These are phyloP conservation scores for Hemisphaericaspora xylanilytica DNA, from an alignment of 1,139 yeast genomes.

Conservation along the genomic window DNA sequence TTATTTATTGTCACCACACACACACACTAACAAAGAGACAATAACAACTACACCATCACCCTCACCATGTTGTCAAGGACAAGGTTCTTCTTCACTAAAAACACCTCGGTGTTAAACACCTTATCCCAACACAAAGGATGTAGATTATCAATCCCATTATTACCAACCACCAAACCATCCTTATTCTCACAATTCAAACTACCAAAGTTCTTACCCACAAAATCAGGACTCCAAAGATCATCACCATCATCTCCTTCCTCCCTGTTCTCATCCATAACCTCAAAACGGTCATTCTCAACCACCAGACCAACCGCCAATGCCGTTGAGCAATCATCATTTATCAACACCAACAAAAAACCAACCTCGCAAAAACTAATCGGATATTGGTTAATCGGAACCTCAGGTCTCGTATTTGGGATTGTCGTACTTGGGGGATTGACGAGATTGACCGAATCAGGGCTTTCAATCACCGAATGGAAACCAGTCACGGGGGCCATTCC, in stretches of 20 bases:
- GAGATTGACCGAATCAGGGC: slow-evolving; percentile 90
- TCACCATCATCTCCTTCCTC: not conserved
- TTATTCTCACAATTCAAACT: slow-evolving; percentile 4
- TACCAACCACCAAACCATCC: slow-evolving; percentile 3
- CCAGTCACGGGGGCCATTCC: slow-evolving; percentile 96
- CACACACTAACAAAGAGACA: no score
- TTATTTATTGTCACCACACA: no score
- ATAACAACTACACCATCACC: not conserved
- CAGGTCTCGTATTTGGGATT: slow-evolving; percentile 89
- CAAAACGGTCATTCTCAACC: no score
- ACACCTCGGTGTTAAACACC: slow-evolving; percentile 34
- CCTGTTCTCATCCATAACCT: not conserved
- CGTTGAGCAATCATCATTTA: not conserved
- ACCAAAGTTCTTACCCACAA: slow-evolving; percentile 5
- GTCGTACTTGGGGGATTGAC: slow-evolving; percentile 97
- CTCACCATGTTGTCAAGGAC: slow-evolving; percentile 34
- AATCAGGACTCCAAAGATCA: not conserved
- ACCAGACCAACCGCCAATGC: no score
- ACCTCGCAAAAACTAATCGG: slow-evolving; percentile 60
- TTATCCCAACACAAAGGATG: slow-evolving; percentile 24
- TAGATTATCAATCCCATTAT: slow-evolving; percentile 9
- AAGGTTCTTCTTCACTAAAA: slow-evolving; percentile 45
- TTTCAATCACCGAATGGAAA: slow-evolving; percentile 97
- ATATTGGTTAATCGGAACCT: slow-evolving; percentile 87
- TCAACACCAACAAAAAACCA: not conserved